Evolutionary conservation across 495 filamentous ascomycete species (phyloP).

Genomic region (Neurospora sp.): DNA sequence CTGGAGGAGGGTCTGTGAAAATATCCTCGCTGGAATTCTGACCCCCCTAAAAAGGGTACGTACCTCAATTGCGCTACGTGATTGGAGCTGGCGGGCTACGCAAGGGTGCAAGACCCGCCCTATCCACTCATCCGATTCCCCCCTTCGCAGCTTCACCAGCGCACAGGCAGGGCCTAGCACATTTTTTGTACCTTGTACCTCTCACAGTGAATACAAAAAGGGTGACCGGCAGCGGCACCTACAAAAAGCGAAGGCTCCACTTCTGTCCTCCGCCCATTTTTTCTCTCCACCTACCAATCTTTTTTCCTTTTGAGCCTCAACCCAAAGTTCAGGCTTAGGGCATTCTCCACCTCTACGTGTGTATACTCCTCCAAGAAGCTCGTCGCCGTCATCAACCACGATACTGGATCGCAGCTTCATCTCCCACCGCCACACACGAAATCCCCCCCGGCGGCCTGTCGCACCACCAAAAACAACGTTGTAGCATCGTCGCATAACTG

Average conservation of each 20-base stretch:
- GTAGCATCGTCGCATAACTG: not conserved
- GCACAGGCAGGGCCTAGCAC: not conserved
- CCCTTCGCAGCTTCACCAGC: not conserved
- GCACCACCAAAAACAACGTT: not conserved
- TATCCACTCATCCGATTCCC: not conserved
- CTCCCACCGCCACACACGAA: slow-evolving; percentile 4
- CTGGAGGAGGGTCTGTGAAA: not conserved
- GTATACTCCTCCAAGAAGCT: slow-evolving; percentile 3
- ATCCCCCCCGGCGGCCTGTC: not conserved
- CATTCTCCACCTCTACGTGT: slow-evolving; percentile 18
- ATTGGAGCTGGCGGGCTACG: not conserved
- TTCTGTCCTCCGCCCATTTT: slow-evolving; percentile 19
- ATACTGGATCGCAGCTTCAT: slow-evolving; percentile 11
- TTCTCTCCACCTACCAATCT: slow-evolving; percentile 27
- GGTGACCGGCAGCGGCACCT: not conserved
- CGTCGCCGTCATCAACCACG: not conserved
- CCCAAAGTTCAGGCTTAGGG: slow-evolving; percentile 19
- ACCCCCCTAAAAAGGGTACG: not conserved
- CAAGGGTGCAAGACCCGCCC: not conserved
- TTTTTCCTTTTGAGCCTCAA: slow-evolving; percentile 26
- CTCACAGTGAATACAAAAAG: not conserved
- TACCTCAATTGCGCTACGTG: not conserved
- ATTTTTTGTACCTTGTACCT: not conserved
- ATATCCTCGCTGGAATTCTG: not conserved
- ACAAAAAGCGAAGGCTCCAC: not conserved